Conservation (phyloP, 768 basidiomycete genomes). For the Infundibulicybe gibba region DNA sequence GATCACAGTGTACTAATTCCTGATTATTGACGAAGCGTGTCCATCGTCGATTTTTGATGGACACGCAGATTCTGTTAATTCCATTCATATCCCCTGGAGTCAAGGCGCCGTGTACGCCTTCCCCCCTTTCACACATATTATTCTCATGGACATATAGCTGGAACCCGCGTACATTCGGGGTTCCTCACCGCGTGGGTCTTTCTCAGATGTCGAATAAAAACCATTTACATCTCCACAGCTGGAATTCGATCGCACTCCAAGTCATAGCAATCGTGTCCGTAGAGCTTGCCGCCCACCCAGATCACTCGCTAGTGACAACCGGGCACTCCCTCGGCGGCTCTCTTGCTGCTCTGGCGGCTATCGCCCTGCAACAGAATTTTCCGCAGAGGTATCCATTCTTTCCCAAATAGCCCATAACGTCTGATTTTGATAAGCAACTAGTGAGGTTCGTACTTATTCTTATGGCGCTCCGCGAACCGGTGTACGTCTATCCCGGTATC, state of each 20-base stretch:
- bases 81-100: slow-evolving; percentile 44
- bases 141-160: slow-evolving; percentile 19
- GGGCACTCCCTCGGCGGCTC: slow-evolving; percentile 58
- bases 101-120: slow-evolving; percentile 30
- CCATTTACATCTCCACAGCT: slow-evolving; percentile 26
- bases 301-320: slow-evolving; percentile 37
- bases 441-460: slow-evolving; percentile 39
- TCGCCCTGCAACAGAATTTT: slow-evolving; percentile 40
- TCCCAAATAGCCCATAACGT: background rate
- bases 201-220: background rate
- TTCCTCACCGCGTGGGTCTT: slow-evolving; percentile 43
- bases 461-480: slow-evolving; percentile 50
- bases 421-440: slow-evolving; percentile 6
- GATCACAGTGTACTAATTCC: background rate
- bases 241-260: slow-evolving; percentile 43
- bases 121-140: background rate
- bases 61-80: slow-evolving; percentile 35
- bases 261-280: slow-evolving; percentile 30
- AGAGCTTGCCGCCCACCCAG: slow-evolving; percentile 31
- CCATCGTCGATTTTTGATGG: slow-evolving; percentile 37
- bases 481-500: slow-evolving; percentile 21
- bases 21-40: slow-evolving; percentile 24
- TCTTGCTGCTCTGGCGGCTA: slow-evolving; percentile 43
- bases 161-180: slow-evolving; percentile 42
- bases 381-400: slow-evolving; percentile 23